Percentiles rank a stretch among this genome's conserved stretches.
These are phyloP conservation scores for Epichloe elymi DNA, from an alignment of 2,329 filamentous ascomycete species.

Conservation along the genomic window DNA sequence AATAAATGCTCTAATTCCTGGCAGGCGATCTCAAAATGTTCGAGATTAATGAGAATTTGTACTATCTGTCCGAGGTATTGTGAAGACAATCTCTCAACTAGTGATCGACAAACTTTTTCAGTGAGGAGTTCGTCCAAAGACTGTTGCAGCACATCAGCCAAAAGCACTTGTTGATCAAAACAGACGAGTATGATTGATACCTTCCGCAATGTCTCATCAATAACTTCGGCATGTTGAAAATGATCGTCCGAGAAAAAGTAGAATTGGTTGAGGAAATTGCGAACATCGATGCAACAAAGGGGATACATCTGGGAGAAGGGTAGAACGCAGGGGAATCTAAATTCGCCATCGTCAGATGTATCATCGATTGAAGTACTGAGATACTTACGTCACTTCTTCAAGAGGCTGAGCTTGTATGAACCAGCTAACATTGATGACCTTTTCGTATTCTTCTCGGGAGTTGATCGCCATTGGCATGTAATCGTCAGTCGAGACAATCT, in stretches of 20 bases:
- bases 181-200: constrained; percentile 25
- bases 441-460: constrained; percentile 80
- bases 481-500: constrained; percentile 80
- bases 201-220: constrained; percentile 79
- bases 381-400: constrained; percentile 58
- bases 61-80: constrained; percentile 97
- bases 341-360: not conserved
- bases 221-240: constrained; percentile 78
- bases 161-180: not conserved
- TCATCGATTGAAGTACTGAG: not conserved
- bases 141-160: constrained; percentile 25
- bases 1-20: constrained; percentile 78
- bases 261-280: constrained; percentile 95
- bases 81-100: constrained; percentile 77
- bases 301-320: constrained; percentile 99
- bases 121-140: constrained; percentile 91
- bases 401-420: constrained; percentile 71
- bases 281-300: constrained; percentile 92
- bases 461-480: constrained; percentile 99
- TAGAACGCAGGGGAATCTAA: constrained; percentile 81
- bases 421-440: constrained; percentile 93
- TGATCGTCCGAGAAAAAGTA: constrained; percentile 97
- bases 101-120: constrained; percentile 77
- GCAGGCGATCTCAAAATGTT: constrained; percentile 92
- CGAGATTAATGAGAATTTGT: constrained; percentile 93